Base-by-base conservation (phyloP, 495 filamentous ascomycete genomes). In the Penicillium salamii region DNA sequence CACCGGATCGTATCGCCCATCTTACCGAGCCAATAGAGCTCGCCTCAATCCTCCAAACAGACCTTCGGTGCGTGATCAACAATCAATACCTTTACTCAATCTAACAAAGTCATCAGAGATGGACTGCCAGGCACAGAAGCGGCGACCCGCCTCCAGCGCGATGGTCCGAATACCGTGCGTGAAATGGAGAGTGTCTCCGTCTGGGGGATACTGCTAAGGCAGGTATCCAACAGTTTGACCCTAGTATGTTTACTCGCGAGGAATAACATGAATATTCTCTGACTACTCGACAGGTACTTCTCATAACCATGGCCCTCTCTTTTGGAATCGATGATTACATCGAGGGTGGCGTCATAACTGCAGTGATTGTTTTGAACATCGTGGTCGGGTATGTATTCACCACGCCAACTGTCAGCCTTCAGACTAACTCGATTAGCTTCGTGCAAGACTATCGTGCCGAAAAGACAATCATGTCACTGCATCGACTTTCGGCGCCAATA, bases 401-500 rank as follows among this genome's bases (percentile, higher is more conserved):
- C 5, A 3, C 7, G 7, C 29, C 18, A 11, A 14, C 6, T 14
- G 14, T n/a, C 29, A 17, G 0, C 19, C 5, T 7, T 19, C 7
- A 1, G 21, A 9, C 43, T 57, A 34, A 44, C 34, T 37, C 21
- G 42, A 36, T 29, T 5, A 66, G 60, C 11, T 95, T 93, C 72
- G 80, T 78, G 39, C 89, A 95, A 61, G 90, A 95, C 60, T 92
- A 87, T 60, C 77, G 82, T 44, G 90, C 90, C 19, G 89, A 91
- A 61, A 88, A 91, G 72, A 91, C 86, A 50, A 91, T 95, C 78
- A 82, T 92, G 35, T 87, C 88, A 18, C 75, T 95, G 11, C 74
- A 87, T 31, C 81, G 83, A 23, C 75, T 95, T 7, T 90, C 86
- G 1, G 88, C 90, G 3, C 90, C 90, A 41, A 83, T 84, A 52